phyloP scores from a whole-genome alignment of 306 rosid genomes.

The Cucumis melo region DNA sequence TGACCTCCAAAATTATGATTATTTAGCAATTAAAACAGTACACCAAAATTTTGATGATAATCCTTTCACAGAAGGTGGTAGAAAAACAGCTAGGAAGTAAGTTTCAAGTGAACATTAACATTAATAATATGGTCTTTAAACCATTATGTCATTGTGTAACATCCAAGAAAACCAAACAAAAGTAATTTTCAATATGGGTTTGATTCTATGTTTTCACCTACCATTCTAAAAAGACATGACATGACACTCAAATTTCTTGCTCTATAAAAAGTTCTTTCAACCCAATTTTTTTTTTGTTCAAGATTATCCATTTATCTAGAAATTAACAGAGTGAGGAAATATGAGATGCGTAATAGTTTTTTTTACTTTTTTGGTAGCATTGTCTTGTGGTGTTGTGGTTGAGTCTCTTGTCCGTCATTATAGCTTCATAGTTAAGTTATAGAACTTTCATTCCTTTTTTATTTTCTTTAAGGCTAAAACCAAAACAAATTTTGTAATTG shows the following conservation, averaged over 20 bases:
- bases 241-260: neutral
- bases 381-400: slow-evolving; percentile 25
- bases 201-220: slow-evolving; percentile 32
- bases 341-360: neutral
- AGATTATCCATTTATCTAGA: neutral
- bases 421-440: slow-evolving; percentile 21
- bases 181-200: slow-evolving; percentile 9
- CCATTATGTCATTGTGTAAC: neutral
- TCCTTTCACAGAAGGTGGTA: neutral
- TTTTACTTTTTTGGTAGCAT: slow-evolving; percentile 24
- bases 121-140: neutral
- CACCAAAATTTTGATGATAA: neutral
- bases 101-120: neutral
- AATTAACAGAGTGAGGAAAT: neutral
- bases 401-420: slow-evolving; percentile 47
- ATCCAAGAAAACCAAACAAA: slow-evolving; percentile 28
- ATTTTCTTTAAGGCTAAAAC: too few relatives aligned
- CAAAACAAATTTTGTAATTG: too few relatives aligned
- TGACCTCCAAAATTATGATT: neutral
- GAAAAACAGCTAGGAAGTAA: slow-evolving; percentile 3
- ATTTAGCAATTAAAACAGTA: neutral
- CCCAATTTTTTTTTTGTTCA: neutral
- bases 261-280: neutral
- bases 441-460: slow-evolving; percentile 13
- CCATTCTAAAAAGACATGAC: slow-evolving; percentile 29